Evolutionary conservation across 306 rosid species (phyloP).

Genomic region (Leucaena leucocephala): DNA sequence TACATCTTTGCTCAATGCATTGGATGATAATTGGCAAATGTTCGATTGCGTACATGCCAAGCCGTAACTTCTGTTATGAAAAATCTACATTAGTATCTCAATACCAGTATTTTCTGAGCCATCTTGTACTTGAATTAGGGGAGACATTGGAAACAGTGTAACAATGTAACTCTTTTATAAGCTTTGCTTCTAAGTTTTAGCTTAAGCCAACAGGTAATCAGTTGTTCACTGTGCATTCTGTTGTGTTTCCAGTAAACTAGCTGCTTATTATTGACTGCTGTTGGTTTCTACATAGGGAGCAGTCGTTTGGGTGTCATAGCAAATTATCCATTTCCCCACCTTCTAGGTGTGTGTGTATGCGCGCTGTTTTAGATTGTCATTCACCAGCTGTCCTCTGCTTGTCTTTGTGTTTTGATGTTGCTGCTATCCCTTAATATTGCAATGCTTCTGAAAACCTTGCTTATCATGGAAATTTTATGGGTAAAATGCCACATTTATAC

Average conservation of each 20-base stretch:
- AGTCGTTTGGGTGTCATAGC: constrained; percentile 14
- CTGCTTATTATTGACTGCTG: not conserved
- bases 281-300: not conserved
- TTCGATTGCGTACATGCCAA: constrained; percentile 1
- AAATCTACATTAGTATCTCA: too few relatives aligned
- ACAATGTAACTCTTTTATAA: not conserved
- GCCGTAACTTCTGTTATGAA: not conserved
- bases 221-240: constrained; percentile 20
- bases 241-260: constrained; percentile 3
- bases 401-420: not conserved
- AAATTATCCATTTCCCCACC: constrained; percentile 1
- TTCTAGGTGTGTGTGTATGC: not conserved
- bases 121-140: constrained; percentile 4
- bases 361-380: not conserved
- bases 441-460: constrained; percentile 11
- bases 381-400: not conserved
- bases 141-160: constrained; percentile 4
- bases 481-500: not conserved
- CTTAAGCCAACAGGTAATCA: not conserved
- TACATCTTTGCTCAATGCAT: constrained; percentile 5
- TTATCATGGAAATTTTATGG: not conserved
- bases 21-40: constrained; percentile 3
- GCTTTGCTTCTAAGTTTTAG: constrained; percentile 11
- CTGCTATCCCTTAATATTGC: not conserved
- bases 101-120: not conserved